Evolutionary conservation across 192 early-diverging fungal genomes (phyloP), one percentile per base, ranked within the genome.

Genomic region (Podila minutissima): DNA sequence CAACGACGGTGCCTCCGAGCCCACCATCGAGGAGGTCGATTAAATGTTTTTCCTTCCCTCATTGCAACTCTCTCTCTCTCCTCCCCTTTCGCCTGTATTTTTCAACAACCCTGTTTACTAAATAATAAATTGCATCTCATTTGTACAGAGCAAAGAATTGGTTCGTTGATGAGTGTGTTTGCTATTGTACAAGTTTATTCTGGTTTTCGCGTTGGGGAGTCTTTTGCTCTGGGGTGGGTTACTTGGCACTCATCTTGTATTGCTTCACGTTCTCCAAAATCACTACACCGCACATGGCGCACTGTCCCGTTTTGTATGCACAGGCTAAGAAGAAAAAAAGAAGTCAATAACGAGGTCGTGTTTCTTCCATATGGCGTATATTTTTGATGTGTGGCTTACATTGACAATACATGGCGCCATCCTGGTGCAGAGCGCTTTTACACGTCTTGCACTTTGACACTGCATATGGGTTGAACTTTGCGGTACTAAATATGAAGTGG

Each of bases 1-100:
- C 64, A 88, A 69, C 41, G 77, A 81, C 62, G 77, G 71, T 73
- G 87, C 72, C 76, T 84, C 77, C 87, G 88, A 88, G 37, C 91
- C 91, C 41, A 89, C 87, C 74, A 89, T 93, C 48, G 91, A 93
- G 86, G 91, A 93, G 86, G 91, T 93, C 85, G 91, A 93, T 77
- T 93, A 93, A 91, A 83, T 72, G 67, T 68, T 69, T 48, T 70
- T 74, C 46, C 49, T 12, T 51, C 57, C 53, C 49, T 62, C 61
- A 51, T 35, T 38, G 71, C 63, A 69, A 63, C 58, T 62, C 66
- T 55, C 72, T 62, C 66, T 55, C 72, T 33, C 41, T n/a, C 15
- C 67, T 53, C 41, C 55, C 55, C 58, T 74, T 63, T 50, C 68
- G 53, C 53, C 24, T 55, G 53, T 55, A 55, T 55, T 55, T 55